Evolutionary conservation across 805 yeast genomes (phyloP).

Genomic region (Zygosaccharomyces pseudorouxii): DNA sequence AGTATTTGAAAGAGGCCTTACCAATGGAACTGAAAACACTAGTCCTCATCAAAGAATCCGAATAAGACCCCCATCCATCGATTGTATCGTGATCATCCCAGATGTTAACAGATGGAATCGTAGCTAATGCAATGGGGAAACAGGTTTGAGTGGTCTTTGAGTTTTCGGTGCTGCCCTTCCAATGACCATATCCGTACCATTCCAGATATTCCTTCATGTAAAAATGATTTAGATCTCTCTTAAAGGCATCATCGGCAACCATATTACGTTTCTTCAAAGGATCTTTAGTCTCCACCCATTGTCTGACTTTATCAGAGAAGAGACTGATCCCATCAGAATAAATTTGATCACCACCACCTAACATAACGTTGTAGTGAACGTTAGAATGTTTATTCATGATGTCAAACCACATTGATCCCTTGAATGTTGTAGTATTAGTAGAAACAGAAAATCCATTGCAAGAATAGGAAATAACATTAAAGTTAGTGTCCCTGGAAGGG

Average conservation of each 20-base stretch:
- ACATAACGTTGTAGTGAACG: constrained; percentile 81
- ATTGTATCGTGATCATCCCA: constrained; percentile 96
- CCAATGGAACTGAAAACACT: constrained; percentile 72
- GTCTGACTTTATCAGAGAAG: constrained; percentile 46
- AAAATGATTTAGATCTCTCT: constrained; percentile 53
- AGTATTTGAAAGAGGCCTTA: constrained; percentile 72
- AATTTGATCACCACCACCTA: constrained; percentile 97
- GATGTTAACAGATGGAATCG: constrained; percentile 80
- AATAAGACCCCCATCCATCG: constrained; percentile 92
- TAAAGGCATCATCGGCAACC: constrained; percentile 44
- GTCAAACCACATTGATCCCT: constrained; percentile 82
- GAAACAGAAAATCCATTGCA: constrained; percentile 86
- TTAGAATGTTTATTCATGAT: constrained; percentile 64
- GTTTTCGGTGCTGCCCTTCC: constrained; percentile 54
- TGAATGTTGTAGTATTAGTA: constrained; percentile 60
- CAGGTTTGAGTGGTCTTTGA: constrained; percentile 64
- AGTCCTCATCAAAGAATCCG: constrained; percentile 65
- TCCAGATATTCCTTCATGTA: constrained; percentile 69
- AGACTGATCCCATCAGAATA: constrained; percentile 78
- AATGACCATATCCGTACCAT: constrained; percentile 90
- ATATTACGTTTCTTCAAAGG: constrained; percentile 44
- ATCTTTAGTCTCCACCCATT: constrained; percentile 60
- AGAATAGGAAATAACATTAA: constrained; percentile 79
- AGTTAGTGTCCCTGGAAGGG: constrained; percentile 59
- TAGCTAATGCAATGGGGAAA: constrained; percentile 71